Evolutionary conservation across 2,329 filamentous ascomycete genomes (phyloP), one percentile per base, ranked within the genome.

Genomic region (Colletotrichum chrysophilum): DNA sequence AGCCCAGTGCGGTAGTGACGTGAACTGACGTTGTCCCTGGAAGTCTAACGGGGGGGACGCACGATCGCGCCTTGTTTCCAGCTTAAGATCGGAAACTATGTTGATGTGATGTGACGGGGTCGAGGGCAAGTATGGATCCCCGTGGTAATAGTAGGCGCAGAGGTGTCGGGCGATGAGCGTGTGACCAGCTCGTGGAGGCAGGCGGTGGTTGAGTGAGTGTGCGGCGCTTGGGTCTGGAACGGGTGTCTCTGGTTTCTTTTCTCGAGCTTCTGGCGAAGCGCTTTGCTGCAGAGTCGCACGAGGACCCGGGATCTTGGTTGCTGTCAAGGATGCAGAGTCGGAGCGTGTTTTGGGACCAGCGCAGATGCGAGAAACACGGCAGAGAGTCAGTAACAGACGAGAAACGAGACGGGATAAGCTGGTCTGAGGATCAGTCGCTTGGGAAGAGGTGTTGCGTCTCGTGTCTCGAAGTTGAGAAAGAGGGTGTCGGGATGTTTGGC

Each of bases 261-360:
- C 28, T 21, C 32, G 34, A 18, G 16, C 9, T 56, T 34, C 30
- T 56, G 55, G 62, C 43, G 36, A 60, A 55, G 60, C 38, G 64
- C 43, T 30, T 36, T 48, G 66, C 58, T 73, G 71, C 64, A 76
- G 52, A 74, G 70, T 76, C 55, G 60, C 70, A 76, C 70, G 34
- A 74, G 38, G 68, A 65, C 74, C 74, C 74, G 55, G 71, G 74
- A 74, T 74, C 58, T 70, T 74, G 74, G 74, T 65, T 74, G 74
- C 52, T 74, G 60, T 76, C 71, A 76, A 76, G 71, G 71, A 76
- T 74, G 69, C 69, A 68, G 56, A 55, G 64, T 34, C 64, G 69
- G 73, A 75, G 73, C 73, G 73, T 72, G 73, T 75, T 75, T 75
- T 75, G 62, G 38, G 73, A 72, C 62, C 66, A 69, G 65, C 65